Conservation (phyloP, 768 basidiomycete species). For the Lyophyllum semitale region DNA sequence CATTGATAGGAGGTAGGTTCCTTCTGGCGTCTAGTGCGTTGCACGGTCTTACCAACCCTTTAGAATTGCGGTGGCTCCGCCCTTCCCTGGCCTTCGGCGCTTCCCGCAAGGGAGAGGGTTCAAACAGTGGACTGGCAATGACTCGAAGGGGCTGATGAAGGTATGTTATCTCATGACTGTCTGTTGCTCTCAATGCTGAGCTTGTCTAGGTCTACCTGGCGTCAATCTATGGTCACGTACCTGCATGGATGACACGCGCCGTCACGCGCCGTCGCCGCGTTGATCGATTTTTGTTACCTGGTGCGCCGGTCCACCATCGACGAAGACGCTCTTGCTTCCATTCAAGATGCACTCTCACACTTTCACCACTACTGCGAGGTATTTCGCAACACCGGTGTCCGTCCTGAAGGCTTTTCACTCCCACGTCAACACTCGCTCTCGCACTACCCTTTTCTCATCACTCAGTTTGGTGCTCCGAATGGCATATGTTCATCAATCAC, state of each 20-base stretch:
- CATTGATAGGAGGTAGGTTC: slow-evolving; percentile 30
- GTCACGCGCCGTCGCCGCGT: slow-evolving; percentile 16
- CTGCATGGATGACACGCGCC: slow-evolving; percentile 12
- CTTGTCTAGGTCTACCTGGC: slow-evolving; percentile 24
- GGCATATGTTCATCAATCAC: slow-evolving; percentile 38
- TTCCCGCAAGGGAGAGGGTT: background rate
- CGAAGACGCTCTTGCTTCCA: background rate
- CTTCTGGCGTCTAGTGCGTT: background rate
- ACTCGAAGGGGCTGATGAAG: slow-evolving; percentile 36
- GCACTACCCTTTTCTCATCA: slow-evolving; percentile 15
- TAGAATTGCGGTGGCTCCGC: background rate
- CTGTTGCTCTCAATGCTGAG: background rate
- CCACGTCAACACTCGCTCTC: slow-evolving; percentile 19
- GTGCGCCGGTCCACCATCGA: background rate
- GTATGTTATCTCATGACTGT: slow-evolving; percentile 8
- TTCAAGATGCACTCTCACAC: too few relatives aligned
- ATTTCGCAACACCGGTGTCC: slow-evolving; percentile 4
- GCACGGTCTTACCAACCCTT: background rate
- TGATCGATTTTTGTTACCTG: slow-evolving; percentile 23
- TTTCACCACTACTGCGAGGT: too few relatives aligned
- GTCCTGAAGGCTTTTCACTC: slow-evolving; percentile 14
- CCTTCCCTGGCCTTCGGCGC: background rate
- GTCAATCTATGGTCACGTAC: slow-evolving; percentile 26
- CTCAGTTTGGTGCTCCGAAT: slow-evolving; percentile 31
- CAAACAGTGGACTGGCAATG: slow-evolving; percentile 35